Evolutionary conservation across 164 flowering plant species (phyloP).

Genomic region (Magnolia sinica): DNA sequence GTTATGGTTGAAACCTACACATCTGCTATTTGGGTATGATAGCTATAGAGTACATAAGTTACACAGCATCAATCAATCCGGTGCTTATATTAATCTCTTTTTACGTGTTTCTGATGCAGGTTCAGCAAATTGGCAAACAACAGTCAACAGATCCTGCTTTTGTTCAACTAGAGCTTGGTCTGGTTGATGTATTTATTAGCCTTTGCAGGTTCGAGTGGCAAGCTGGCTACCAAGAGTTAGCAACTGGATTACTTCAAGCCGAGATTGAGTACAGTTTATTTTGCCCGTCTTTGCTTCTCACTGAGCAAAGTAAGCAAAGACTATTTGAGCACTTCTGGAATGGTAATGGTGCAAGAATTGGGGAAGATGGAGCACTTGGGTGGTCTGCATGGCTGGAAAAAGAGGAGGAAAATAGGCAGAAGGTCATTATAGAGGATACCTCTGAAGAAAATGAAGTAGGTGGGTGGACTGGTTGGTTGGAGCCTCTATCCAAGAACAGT

Average conservation of each 20-base stretch:
- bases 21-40: too few relatives aligned
- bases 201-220: constrained; percentile 97
- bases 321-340: constrained; percentile 95
- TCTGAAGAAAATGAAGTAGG: constrained; percentile 52
- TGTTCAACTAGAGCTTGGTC: constrained; percentile 62
- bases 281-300: constrained; percentile 67
- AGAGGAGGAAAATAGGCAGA: constrained; percentile 82
- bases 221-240: constrained; percentile 88
- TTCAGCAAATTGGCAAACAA: constrained; percentile 25
- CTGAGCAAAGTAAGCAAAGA: constrained; percentile 75
- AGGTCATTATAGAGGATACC: constrained; percentile 40
- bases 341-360: constrained; percentile 76
- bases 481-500: constrained; percentile 36
- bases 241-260: constrained; percentile 90
- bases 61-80: background rate
- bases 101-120: constrained; percentile 41
- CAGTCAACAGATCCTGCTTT: constrained; percentile 31
- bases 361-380: constrained; percentile 94
- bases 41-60: background rate
- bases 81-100: constrained; percentile 4
- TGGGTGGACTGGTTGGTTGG: constrained; percentile 98
- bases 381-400: constrained; percentile 91
- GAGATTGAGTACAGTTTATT: constrained; percentile 80
- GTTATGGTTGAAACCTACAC: too few relatives aligned
- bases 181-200: constrained; percentile 76